Conservation (phyloP, 345 rosid genomes). For the Lagerstroemia speciosa region DNA sequence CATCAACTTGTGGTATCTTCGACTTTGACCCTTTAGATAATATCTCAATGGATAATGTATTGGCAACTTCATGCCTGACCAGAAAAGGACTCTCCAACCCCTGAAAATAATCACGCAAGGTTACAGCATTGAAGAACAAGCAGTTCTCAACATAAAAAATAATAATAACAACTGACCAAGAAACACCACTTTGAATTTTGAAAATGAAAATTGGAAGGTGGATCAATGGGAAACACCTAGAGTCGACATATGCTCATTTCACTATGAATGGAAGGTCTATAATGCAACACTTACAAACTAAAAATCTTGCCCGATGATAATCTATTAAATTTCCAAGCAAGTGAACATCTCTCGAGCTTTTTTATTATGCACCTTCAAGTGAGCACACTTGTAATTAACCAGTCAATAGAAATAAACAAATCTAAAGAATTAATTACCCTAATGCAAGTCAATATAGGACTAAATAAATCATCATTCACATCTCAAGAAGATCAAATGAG, state of each 20-base stretch:
- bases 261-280: not conserved
- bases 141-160: not conserved
- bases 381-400: too few species aligned
- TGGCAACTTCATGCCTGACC: not conserved
- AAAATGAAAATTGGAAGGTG: not conserved
- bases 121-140: not conserved
- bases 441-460: not conserved
- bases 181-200: not conserved
- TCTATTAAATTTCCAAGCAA: not conserved
- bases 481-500: not conserved
- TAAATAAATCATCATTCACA: not conserved
- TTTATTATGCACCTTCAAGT: too few species aligned
- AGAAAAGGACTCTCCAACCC: not conserved
- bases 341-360: too few species aligned
- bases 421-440: not conserved
- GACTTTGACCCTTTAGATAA: conserved; percentile 14
- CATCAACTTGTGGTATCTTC: conserved; percentile 87
- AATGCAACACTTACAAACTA: not conserved
- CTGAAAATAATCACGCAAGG: conserved; percentile 2
- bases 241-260: not conserved
- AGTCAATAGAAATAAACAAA: not conserved
- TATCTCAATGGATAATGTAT: not conserved
- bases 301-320: not conserved
- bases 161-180: not conserved
- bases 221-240: too few species aligned